A percentile compares a stretch with the other conserved stretches of the same genome.
These are phyloP conservation scores for Calonectria naviculata DNA, from an alignment of 2,329 filamentous ascomycete species.

Conservation along the genomic window DNA sequence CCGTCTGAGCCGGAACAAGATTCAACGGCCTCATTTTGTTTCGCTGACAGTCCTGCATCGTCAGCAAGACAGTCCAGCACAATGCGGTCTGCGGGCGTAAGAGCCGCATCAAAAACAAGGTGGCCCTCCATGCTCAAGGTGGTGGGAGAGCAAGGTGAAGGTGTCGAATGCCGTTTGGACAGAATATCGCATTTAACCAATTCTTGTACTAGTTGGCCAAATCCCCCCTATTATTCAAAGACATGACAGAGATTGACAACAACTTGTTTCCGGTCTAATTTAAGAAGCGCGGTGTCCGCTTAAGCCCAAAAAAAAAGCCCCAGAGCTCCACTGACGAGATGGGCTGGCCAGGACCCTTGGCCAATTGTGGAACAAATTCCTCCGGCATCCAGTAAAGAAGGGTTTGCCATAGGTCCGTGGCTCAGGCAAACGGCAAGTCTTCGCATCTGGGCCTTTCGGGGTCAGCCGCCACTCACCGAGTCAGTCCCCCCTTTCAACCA, in stretches of 20 bases:
- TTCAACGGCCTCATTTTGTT: not conserved
- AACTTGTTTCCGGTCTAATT: slow-evolving; percentile 18
- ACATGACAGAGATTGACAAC: slow-evolving; percentile 22
- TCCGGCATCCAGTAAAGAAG: not conserved
- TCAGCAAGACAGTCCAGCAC: slow-evolving; percentile 53
- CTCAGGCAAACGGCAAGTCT: not conserved
- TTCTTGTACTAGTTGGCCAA: slow-evolving; percentile 6
- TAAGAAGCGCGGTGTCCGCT: slow-evolving; percentile 19
- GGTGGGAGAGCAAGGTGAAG: not conserved
- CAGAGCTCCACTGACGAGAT: slow-evolving; percentile 10
- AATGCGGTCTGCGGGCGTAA: slow-evolving; percentile 54
- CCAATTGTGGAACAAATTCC: slow-evolving; percentile 4
- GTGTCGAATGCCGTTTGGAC: not conserved
- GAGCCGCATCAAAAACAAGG: slow-evolving; percentile 51
- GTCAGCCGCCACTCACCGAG: not conserved
- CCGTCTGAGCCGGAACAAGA: slow-evolving; percentile 10
- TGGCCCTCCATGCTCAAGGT: slow-evolving; percentile 33
- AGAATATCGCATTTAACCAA: not conserved
- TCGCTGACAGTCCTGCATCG: slow-evolving; percentile 45
- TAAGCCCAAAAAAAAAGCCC: slow-evolving; percentile 16
- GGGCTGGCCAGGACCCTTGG: not conserved
- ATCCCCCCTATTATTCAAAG: slow-evolving; percentile 16
- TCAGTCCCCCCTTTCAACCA: not conserved
- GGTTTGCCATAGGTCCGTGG: slow-evolving; percentile 2
- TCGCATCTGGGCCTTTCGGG: slow-evolving; percentile 4